phyloP scores from a whole-genome alignment of 2,329 filamentous ascomycete species.

The Aspergillus alliaceus region DNA sequence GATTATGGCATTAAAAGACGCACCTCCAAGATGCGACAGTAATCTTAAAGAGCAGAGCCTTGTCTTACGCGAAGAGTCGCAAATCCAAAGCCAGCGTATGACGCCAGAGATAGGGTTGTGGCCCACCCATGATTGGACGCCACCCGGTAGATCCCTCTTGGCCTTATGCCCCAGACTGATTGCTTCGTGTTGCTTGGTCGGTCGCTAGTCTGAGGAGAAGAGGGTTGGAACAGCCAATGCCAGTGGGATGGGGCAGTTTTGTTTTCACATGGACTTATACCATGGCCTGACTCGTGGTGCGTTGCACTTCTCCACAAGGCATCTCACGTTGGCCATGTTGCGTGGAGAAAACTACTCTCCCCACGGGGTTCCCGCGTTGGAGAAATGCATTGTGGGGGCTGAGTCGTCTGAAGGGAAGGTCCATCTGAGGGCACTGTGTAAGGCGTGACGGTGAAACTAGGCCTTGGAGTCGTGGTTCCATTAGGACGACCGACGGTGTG shows the following conservation, averaged over 20 bases:
- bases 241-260: neutral
- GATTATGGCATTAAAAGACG: too few species aligned
- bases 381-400: neutral
- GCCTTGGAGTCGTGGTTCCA: neutral
- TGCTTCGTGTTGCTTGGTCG: neutral
- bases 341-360: neutral
- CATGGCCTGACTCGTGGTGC: neutral
- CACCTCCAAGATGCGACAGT: too few species aligned
- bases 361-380: slow-evolving; percentile 5
- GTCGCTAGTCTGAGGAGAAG: neutral
- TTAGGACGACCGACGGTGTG: neutral
- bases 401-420: neutral
- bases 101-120: neutral
- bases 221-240: neutral
- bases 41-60: too few species aligned
- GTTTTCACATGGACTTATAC: neutral
- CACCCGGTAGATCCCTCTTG: neutral
- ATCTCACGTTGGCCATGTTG: neutral
- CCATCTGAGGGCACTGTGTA: neutral
- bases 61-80: too few species aligned
- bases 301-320: neutral
- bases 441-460: too few species aligned
- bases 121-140: neutral
- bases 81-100: too few species aligned
- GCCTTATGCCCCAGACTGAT: neutral